These are phyloP conservation scores for Lachnellula cervina DNA, from an alignment of 2,329 filamentous ascomycete species.

Conservation along the genomic window DNA sequence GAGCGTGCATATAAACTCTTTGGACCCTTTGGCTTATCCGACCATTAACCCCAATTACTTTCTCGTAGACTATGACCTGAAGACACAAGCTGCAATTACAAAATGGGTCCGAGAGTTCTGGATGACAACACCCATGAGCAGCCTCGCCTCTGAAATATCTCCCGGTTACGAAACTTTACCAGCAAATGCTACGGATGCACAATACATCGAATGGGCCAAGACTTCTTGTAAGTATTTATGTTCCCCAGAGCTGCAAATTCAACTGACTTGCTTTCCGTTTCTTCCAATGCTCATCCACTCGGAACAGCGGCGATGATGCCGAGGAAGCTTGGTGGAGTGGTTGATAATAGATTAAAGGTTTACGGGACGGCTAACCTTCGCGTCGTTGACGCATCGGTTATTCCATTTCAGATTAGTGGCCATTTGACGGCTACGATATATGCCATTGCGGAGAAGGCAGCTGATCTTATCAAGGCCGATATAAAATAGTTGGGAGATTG, in stretches of 20 bases:
- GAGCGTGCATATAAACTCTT: slow-evolving; percentile 37
- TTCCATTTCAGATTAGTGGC: slow-evolving; percentile 34
- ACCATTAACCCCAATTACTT: slow-evolving; percentile 41
- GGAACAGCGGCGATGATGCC: slow-evolving; percentile 17
- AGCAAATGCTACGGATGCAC: slow-evolving; percentile 9
- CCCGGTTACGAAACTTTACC: slow-evolving; percentile 7
- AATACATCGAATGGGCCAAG: slow-evolving; percentile 11
- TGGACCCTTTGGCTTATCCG: slow-evolving; percentile 33
- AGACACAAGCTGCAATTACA: slow-evolving; percentile 22
- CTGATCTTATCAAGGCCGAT: slow-evolving; percentile 13
- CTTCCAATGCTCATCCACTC: slow-evolving; percentile 9
- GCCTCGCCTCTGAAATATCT: slow-evolving; percentile 2
- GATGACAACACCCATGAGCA: not conserved
- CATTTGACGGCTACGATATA: slow-evolving; percentile 11
- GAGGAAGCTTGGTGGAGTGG: slow-evolving; percentile 36
- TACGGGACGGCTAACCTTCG: slow-evolving; percentile 48
- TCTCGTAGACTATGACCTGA: slow-evolving; percentile 39
- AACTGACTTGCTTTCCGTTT: not conserved
- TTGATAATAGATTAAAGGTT: slow-evolving; percentile 46
- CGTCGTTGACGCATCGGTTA: slow-evolving; percentile 51
- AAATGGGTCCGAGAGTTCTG: slow-evolving; percentile 14
- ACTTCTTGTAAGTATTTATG: slow-evolving; percentile 6
- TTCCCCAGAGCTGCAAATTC: not conserved
- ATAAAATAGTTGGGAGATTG: not conserved
- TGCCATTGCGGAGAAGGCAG: slow-evolving; percentile 15